Percentiles rank a stretch among this genome's conserved stretches.
These are phyloP conservation scores for Forsythia viridissima DNA, from an alignment of 257 asterid species.

Conservation along the genomic window DNA sequence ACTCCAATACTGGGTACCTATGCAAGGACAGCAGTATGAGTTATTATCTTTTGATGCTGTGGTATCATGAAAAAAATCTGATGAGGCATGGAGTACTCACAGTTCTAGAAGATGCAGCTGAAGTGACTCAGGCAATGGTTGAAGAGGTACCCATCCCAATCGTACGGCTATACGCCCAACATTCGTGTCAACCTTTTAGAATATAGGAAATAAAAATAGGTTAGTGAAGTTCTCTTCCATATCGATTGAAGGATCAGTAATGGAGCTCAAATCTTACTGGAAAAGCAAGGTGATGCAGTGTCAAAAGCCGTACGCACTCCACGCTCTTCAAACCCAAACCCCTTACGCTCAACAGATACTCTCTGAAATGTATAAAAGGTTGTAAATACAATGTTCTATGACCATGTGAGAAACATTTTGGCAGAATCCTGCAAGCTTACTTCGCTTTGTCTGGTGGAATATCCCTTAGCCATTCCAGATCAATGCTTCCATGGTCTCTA, in stretches of 20 bases:
- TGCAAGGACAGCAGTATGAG: constrained; percentile 24
- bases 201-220: constrained; percentile 28
- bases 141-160: constrained; percentile 99
- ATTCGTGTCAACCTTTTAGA: constrained; percentile 84
- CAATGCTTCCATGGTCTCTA: constrained; percentile 82
- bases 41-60: constrained; percentile 23
- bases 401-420: not conserved
- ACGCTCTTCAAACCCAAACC: constrained; percentile 97
- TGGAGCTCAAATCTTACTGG: constrained; percentile 68
- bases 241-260: constrained; percentile 16
- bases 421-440: constrained; percentile 42
- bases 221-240: constrained; percentile 26
- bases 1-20: constrained; percentile 72
- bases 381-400: constrained; percentile 10
- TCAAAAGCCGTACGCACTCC: constrained; percentile 96
- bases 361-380: constrained; percentile 55
- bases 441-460: constrained; percentile 95
- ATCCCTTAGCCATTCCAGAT: constrained; percentile 95
- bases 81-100: constrained; percentile 49
- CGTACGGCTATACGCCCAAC: constrained; percentile 99
- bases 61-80: constrained; percentile 20
- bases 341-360: constrained; percentile 84
- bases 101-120: constrained; percentile 94
- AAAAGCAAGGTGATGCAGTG: constrained; percentile 98
- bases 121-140: constrained; percentile 94